Base-by-base conservation (phyloP, 768 basidiomycete species). In the Boletellus emodensis region DNA sequence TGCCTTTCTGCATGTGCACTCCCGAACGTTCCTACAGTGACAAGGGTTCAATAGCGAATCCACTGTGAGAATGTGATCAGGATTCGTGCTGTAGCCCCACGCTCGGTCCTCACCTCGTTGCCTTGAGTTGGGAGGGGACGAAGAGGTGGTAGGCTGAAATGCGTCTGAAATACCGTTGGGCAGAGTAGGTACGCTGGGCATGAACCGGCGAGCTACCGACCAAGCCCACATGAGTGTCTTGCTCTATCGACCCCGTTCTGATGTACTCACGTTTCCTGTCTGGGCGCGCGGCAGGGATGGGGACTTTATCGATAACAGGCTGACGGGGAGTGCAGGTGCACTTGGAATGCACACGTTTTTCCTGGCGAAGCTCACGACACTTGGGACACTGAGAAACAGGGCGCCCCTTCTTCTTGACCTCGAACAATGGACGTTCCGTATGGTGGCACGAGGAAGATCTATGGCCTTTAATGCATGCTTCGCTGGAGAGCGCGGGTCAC, bases 391-490 rank as follows among this genome's bases (percentile, higher is more conserved):
- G 93, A 7, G 93, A 91, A 14, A 92, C 81, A 0, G 94, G 94
- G 7, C 94, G 79, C 2, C 94, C 94, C 65, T 95, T 94, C 75
- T 87, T 90, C 76, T 93, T 90, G 51, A 95, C 84, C 66, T 94
- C 90, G 55, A 90, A 93, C n/a, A 96, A 75, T 4, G 92, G 91
- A 17, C 94, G 77, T 58, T 92, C 89, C 28, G 83, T 83, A 64
- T 96, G 94, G 42, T 80, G 79, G 66, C 94, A 96, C 13, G 82
- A 82, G 3, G 91, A 92, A 12, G 93, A 94, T 46, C 94, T 84
- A 62, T 96, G 93, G 0, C 94, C 94, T 71, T 94, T 94, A 65
- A 94, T 94, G 69, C 94, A 96, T 12, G 90, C 86, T 73, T 87
- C 88, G 68, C 93, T 94, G 60, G 18, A 32, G 44, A 36, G 33